phyloP scores from a whole-genome alignment of 768 basidiomycete species.

The Hericium rajendrae region DNA sequence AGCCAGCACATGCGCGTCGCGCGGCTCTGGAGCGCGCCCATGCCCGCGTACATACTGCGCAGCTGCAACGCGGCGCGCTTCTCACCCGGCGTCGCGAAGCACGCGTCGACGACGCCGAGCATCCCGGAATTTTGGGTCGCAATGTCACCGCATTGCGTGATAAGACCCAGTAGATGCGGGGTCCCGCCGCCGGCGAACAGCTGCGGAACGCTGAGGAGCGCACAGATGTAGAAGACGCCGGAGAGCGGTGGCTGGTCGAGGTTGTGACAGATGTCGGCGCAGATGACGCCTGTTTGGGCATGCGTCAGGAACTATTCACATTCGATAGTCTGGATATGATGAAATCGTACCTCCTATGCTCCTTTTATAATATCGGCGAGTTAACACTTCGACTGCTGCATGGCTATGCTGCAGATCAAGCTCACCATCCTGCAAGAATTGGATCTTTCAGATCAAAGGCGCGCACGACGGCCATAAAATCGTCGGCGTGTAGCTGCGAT shows the following conservation, averaged over 20 bases:
- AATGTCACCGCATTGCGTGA: neutral
- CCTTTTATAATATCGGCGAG: neutral
- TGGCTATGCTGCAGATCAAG: neutral
- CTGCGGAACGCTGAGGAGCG: neutral
- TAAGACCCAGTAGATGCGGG: neutral
- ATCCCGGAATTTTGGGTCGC: neutral
- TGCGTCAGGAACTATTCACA: neutral
- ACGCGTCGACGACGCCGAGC: neutral
- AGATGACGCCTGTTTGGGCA: neutral
- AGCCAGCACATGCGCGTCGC: neutral
- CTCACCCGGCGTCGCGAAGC: neutral
- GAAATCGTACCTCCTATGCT: neutral
- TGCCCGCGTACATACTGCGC: neutral
- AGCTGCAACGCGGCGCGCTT: neutral
- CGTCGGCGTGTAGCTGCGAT: neutral
- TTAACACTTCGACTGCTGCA: neutral
- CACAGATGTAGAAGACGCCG: neutral
- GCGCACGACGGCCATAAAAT: neutral
- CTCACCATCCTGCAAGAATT: neutral
- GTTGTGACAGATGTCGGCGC: too few relatives aligned
- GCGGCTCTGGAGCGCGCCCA: neutral
- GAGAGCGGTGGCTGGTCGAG: neutral
- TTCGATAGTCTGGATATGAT: neutral
- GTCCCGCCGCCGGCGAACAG: neutral
- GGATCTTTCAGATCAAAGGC: neutral